Base-by-base conservation (phyloP, 2,329 filamentous ascomycete species). In the Bertia moriformis region DNA sequence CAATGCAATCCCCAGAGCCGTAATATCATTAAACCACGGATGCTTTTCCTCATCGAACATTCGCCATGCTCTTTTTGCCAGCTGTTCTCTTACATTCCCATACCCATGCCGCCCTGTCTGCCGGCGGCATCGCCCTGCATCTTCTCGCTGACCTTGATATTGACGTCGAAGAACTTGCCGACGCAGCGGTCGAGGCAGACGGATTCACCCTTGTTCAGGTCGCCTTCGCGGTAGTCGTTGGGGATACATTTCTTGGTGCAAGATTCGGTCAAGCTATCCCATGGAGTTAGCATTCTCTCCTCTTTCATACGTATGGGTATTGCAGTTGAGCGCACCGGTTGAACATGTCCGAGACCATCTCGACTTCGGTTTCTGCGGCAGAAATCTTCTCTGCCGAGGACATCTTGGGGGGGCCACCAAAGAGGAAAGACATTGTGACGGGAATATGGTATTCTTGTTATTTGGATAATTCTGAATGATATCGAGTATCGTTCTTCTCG, bases 151-250 rank as follows among this genome's bases (percentile, higher is more conserved):
- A 96, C 85, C 70, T 95, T 96, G 69, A 94, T 78, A 61, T 94
- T 93, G 54, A 94, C 88, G 52, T 96, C 89, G 66, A 98, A 95
- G 70, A 96, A 98, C 69, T 98, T 98, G 56, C 83, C 74, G 42
- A 93, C 84, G 66, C 93, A 98, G 55, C 91, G 85, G 67, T 98
- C 91, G 51, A 98, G 78, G 68, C 93, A 98, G 51, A 98, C 91
- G 50, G 83, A 87, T 66, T 98, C 91, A 71, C 88, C 93, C 69
- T 98, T 98, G 76, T 95, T 94, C 54, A 98, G 78, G 52, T 98
- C 89, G 60, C 75, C 78, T 68, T 98, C 91, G 59, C 87, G 86
- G 76, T 96, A 98, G 53, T 89, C 78, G 54, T 67, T 71, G 45
- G 89, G 89, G 50, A 98, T 75, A 66, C 91, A 98, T 70, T 98